Evolutionary conservation across 1,284 basidiomycete genomes (phyloP).

Genomic region (Ceratobasidium sp.): DNA sequence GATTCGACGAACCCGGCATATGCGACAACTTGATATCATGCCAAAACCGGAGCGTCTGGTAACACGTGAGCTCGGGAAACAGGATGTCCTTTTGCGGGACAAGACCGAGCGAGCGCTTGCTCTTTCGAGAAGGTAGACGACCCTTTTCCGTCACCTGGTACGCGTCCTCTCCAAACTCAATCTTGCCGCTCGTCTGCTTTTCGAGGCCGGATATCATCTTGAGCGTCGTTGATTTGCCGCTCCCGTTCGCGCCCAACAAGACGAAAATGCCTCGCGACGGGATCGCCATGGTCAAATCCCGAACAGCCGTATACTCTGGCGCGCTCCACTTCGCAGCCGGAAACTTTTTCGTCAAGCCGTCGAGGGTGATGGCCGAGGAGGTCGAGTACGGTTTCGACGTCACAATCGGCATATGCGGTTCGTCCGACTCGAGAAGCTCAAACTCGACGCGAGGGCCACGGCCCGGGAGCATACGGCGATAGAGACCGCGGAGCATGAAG

Average conservation of each 20-base stretch:
- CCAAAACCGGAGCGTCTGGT: constrained; percentile 78
- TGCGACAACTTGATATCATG: constrained; percentile 72
- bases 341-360: constrained; percentile 66
- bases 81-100: constrained; percentile 86
- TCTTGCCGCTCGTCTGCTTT: constrained; percentile 63
- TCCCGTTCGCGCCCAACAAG: constrained; percentile 69
- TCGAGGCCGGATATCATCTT: constrained; percentile 70
- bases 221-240: constrained; percentile 78
- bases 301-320: constrained; percentile 62
- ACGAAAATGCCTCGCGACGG: constrained; percentile 77
- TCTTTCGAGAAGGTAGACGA: constrained; percentile 33
- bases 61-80: constrained; percentile 76
- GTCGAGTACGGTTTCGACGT: neutral
- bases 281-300: constrained; percentile 68
- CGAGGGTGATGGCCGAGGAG: constrained; percentile 61
- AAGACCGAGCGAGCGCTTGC: constrained; percentile 71
- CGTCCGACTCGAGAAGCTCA: constrained; percentile 44
- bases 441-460: constrained; percentile 41
- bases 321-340: constrained; percentile 37
- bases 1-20: constrained; percentile 13
- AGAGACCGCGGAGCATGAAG: constrained; percentile 44
- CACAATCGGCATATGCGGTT: constrained; percentile 49
- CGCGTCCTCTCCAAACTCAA: constrained; percentile 66
- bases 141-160: constrained; percentile 43
- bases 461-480: constrained; percentile 45